Base-by-base conservation (phyloP, 106 monocot genomes). In the Dactylorhiza incarnata region DNA sequence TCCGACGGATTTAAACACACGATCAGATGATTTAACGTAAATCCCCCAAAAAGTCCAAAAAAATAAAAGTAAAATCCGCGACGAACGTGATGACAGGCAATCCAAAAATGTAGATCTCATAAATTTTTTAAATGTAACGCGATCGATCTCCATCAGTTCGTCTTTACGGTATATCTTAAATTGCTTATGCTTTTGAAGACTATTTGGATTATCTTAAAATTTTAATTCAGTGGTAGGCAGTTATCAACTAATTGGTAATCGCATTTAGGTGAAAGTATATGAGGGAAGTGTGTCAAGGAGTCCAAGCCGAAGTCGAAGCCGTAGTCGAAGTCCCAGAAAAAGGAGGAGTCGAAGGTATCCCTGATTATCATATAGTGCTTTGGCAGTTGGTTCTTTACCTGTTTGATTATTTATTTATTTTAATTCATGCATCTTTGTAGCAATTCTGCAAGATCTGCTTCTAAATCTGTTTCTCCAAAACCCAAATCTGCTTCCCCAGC, bases 231-330 rank as follows among this genome's bases (percentile, higher is more conserved):
- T 24, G 65, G n/a, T n/a, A n/a, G n/a, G n/a, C n/a, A n/a, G n/a
- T n/a, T n/a, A n/a, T n/a, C 24, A 13, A 26, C 65, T 65, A 65
- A 29, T 11, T 65, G 29, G 13, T 46, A 8, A 16, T 69, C 45
- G 46, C 14, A 5, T n/a, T 69, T n/a, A 82, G 85, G 85, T 85
- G 51, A 81, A 81, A 69, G 9, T 49, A 10, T 78, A 85, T 43
- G 77, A 81, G 50, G 78, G 81, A 59, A 80, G 77, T 49, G 44
- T 77, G 45, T 84, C 84, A 66, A 85, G 81, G 69, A 81, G 84
- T 72, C 71, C 61, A 25, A 85, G 85, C 74, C 52, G 59, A 22
- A 84, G 84, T 19, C 70, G 69, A 56, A 83, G 79, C 59, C 75
- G 20, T 46, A 79, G 83, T 63, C 79, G 76, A 72, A 84, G 83